Evolutionary conservation across 345 rosid species (phyloP), one percentile per base, ranked within the genome.

Genomic region (Murraya paniculata): DNA sequence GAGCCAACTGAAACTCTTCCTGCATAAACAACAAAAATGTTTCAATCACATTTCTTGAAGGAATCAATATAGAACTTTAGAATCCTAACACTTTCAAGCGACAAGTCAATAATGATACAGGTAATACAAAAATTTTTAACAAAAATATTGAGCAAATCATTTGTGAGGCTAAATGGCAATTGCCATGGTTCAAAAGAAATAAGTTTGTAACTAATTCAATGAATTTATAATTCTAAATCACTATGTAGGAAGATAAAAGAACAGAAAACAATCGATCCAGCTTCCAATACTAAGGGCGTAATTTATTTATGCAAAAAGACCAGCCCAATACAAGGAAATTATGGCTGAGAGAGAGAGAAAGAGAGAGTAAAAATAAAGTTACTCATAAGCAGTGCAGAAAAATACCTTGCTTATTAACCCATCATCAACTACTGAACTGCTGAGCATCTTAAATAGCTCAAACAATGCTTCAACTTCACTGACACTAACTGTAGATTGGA

Each of bases 391-490:
- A 73, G 16, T n/a, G 4, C 25, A 28, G 50, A 73, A 79, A 48
- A 19, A 55, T 87, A 94, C 99, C 99, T 97, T 93, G 89, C 86
- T 93, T 76, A 97, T 94, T 82, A 94, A 78, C 82, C 98, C 99
- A 89, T 97, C 99, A 71, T 97, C 99, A 81, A 94, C 81, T 76
- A 94, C 92, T 22, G 98, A 94, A 82, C 98, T 86, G 86, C 99
- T 94, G 87, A 97, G 93, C 91, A 95, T 97, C 91, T 94, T 94
- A 88, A 85, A 97, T 58, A 97, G 85, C 86, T 94, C 99, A 84
- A 93, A 94, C 31, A 97, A 85, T 67, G 99, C 99, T 91, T 97
- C 98, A 83, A 97, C 98, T 89, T 97, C 99, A 86, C 97, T 94
- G 36, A 97, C 98, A 83, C 97, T 93, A 85, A 94, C 99, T 97